Evolutionary conservation across 1,284 basidiomycete species (phyloP).

Genomic region (Boletellus sp.): DNA sequence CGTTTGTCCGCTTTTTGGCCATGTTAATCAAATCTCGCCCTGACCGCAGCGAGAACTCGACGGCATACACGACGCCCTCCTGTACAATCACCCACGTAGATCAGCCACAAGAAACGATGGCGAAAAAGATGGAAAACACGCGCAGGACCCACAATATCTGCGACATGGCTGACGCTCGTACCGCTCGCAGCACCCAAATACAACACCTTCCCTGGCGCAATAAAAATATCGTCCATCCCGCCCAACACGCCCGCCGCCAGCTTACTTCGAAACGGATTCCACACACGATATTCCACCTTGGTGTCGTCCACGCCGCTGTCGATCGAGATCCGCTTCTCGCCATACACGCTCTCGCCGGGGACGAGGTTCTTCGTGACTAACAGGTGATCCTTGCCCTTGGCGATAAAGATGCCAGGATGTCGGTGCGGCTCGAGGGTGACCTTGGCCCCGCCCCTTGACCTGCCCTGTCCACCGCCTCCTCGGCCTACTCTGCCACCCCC

Average conservation of each 20-base stretch:
- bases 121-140: conserved; percentile 29
- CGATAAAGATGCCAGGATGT: conserved; percentile 91
- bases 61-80: conserved; percentile 97
- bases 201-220: conserved; percentile 92
- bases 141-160: conserved; percentile 95
- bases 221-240: conserved; percentile 93
- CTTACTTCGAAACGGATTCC: conserved; percentile 99
- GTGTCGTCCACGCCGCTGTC: conserved; percentile 76
- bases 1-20: conserved; percentile 99
- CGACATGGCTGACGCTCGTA: conserved; percentile 97
- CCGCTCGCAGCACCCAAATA: conserved; percentile 97
- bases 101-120: conserved; percentile 7
- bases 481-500: conserved; percentile 40
- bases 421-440: conserved; percentile 94
- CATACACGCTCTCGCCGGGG: conserved; percentile 97
- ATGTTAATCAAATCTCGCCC: conserved; percentile 98
- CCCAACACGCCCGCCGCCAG: conserved; percentile 95
- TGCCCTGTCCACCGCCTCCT: conserved; percentile 41
- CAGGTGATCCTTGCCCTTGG: conserved; percentile 94
- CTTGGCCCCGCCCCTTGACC: conserved; percentile 79
- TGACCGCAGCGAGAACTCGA: conserved; percentile 96
- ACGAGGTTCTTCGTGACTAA: conserved; percentile 98
- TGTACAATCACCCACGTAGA: conserved; percentile 29
- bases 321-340: conserved; percentile 92
- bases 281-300: conserved; percentile 97